Percentiles rank a stretch among this genome's conserved stretches.
These are phyloP conservation scores for Leishmania guyanensis DNA, from an alignment of 208 protist species.

Conservation along the genomic window DNA sequence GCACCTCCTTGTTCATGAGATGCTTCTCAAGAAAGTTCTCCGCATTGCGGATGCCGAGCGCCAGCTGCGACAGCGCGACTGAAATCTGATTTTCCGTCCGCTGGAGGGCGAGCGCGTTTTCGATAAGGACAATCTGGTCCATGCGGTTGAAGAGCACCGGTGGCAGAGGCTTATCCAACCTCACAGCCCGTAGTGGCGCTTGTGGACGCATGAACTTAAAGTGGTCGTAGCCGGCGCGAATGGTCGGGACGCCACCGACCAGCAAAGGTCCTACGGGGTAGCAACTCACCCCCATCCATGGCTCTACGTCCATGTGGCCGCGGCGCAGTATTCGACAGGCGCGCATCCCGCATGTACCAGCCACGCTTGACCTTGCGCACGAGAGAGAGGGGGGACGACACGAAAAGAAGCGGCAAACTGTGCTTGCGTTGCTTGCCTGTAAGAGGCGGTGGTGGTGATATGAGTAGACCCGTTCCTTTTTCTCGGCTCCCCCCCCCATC, in stretches of 20 bases:
- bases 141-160: slow-evolving; percentile 84
- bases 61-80: slow-evolving; percentile 83
- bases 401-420: background rate
- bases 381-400: slow-evolving; percentile 4
- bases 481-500: background rate
- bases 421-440: background rate
- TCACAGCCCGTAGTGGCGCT: slow-evolving; percentile 68
- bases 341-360: slow-evolving; percentile 17
- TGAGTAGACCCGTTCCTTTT: background rate
- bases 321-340: slow-evolving; percentile 39
- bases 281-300: slow-evolving; percentile 82
- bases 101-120: slow-evolving; percentile 85
- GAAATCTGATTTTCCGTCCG: slow-evolving; percentile 85
- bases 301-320: slow-evolving; percentile 61
- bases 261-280: slow-evolving; percentile 68
- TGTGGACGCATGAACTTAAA: slow-evolving; percentile 64
- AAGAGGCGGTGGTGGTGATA: background rate
- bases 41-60: slow-evolving; percentile 83
- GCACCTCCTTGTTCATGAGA: slow-evolving; percentile 69
- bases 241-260: slow-evolving; percentile 52
- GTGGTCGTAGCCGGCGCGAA: slow-evolving; percentile 77
- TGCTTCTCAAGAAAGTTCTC: slow-evolving; percentile 87
- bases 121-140: slow-evolving; percentile 84
- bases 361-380: background rate
- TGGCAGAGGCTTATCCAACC: slow-evolving; percentile 64